Conservation (phyloP, 2,329 filamentous ascomycete species). For the Microascus cirrosus region DNA sequence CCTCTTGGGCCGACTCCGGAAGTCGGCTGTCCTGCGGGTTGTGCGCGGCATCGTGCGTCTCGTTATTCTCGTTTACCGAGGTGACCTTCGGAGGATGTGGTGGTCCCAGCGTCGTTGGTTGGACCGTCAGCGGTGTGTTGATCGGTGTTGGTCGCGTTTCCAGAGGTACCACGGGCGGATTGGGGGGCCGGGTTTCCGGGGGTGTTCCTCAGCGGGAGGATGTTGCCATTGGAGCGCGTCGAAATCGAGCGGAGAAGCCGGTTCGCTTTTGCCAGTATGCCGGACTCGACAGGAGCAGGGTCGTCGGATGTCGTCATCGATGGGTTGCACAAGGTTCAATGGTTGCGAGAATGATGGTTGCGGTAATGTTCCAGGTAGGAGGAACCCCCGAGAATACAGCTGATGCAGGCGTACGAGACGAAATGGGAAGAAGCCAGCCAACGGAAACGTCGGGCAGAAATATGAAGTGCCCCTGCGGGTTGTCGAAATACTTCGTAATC, state of each 20-base stretch:
- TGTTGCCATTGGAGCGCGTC: conserved; percentile 5
- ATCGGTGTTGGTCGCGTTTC: not conserved
- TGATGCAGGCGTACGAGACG: no score
- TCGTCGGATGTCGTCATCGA: not conserved
- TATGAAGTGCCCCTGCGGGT: no score
- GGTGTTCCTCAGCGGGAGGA: not conserved
- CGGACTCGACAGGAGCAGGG: not conserved
- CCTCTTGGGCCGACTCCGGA: not conserved
- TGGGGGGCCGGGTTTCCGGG: not conserved
- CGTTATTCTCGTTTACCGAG: not conserved
- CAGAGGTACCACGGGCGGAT: not conserved
- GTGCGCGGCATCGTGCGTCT: not conserved
- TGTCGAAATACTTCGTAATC: no score
- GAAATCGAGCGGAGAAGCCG: conserved; percentile 7
- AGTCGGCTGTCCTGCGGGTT: not conserved
- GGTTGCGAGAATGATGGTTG: not conserved
- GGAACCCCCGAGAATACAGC: no score
- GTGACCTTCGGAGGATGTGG: not conserved
- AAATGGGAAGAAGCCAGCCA: no score
- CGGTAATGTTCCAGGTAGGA: not conserved
- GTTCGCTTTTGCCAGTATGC: conserved; percentile 1
- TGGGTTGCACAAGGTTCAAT: not conserved
- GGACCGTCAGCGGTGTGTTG: not conserved
- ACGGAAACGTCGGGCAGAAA: no score
- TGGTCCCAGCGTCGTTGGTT: not conserved